Base-by-base conservation (phyloP, 169 alveolate genomes). In the Amoebophrya sp. region DNA sequence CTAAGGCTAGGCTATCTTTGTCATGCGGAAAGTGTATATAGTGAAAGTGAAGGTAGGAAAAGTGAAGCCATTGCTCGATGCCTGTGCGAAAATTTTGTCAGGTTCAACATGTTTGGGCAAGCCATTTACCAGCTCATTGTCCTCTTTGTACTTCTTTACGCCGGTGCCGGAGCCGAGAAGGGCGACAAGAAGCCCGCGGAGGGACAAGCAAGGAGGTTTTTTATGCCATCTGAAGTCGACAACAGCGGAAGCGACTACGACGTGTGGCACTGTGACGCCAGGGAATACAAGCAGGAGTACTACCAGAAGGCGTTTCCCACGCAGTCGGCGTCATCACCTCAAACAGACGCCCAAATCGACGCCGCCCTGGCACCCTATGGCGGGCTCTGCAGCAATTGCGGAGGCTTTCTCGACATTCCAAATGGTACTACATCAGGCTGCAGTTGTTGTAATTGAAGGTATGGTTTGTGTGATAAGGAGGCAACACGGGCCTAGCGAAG, bases 71-170 rank as follows among this genome's bases (percentile, higher is more conserved):
- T 12, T 47, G 29, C 66, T 47, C 66, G 66, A 12, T 18, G 29
- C 18, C 66, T 47, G 66, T 18, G 18, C 66, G 18, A 47, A 47
- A 47, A 12, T 18, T 12, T 18, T 66, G 1, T 12, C 83, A 66
- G 83, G 83, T 66, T 66, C 83, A 95, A 93, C 90, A 95, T 95
- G 77, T 23, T 95, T 3, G 96, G 96, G 23, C 96, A 95, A 92
- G 94, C 97, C 23, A 33, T 95, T 25, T 94, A 95, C 89, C 95
- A 96, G 90, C 40, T 92, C 77, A 47, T 47, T 47, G 66, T 47
- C 18, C 66, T 47, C 29, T 18, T 47, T 18, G 18, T 47, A 12
- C 18, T 47, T 7, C 18, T 47, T 7, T 47, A 47, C 66, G 7
- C 18, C 66, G 66, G 66, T 47, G 66, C 66, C 7, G 66, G 66